phyloP scores from a whole-genome alignment of 148 eudicot species.

The Dianthus caryophyllus region DNA sequence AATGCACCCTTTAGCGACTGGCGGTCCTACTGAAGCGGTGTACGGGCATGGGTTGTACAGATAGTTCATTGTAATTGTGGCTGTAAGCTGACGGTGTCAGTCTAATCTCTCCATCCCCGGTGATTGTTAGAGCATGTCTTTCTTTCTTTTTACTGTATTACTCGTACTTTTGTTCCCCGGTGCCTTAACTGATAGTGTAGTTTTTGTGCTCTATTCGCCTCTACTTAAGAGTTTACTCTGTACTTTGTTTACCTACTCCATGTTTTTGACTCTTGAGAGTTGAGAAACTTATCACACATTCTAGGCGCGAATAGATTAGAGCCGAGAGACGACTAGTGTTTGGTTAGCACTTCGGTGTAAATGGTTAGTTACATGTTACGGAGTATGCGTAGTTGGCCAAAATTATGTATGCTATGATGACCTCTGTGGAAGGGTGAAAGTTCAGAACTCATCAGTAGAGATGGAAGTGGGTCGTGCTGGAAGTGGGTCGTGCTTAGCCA shows the following conservation, averaged over 20 bases:
- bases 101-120: constrained; percentile 14
- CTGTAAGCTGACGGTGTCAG: constrained; percentile 21
- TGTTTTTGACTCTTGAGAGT: constrained; percentile 5
- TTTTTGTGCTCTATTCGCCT: constrained; percentile 14
- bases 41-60: constrained; percentile 55
- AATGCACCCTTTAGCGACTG: constrained; percentile 46
- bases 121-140: constrained; percentile 18
- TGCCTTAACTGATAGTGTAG: constrained; percentile 22
- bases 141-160: too few species aligned
- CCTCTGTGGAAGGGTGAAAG: too few species aligned
- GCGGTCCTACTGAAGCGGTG: constrained; percentile 42
- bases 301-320: not conserved
- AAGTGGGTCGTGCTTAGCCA: too few species aligned
- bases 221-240: constrained; percentile 15
- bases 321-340: not conserved
- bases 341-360: not conserved
- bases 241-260: not conserved
- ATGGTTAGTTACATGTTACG: too few species aligned
- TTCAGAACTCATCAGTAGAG: too few species aligned
- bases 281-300: not conserved
- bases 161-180: too few species aligned
- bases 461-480: too few species aligned
- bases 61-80: constrained; percentile 25
- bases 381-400: too few species aligned
- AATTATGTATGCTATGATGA: too few species aligned